phyloP scores from a whole-genome alignment of 106 monocot genomes.

The Vanilla planifolia region DNA sequence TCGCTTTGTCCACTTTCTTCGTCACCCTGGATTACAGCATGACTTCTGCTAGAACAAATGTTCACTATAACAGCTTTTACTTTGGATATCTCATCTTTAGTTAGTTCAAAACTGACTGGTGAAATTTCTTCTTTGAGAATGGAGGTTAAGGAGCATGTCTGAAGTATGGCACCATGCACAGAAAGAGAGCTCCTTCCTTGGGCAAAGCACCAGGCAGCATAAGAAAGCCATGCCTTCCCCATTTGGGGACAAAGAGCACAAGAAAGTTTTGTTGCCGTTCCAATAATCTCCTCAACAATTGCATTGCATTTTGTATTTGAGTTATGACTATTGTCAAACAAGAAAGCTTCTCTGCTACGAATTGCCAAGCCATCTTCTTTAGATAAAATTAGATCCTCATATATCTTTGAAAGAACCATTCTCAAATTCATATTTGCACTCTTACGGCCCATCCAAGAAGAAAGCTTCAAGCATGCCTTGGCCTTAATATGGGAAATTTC shows the following conservation, averaged over 20 bases:
- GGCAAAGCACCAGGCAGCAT: conserved; percentile 94
- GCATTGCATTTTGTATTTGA: conserved; percentile 23
- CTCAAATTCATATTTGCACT: conserved; percentile 24
- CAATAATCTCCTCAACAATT: conserved; percentile 67
- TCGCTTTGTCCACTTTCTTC: conserved; percentile 14
- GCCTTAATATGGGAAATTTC: conserved; percentile 43
- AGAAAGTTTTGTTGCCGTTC: conserved; percentile 53
- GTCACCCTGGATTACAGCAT: conserved; percentile 8
- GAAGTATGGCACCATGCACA: conserved; percentile 27
- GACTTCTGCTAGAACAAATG: conserved; percentile 23
- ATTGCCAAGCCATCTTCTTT: conserved; percentile 12
- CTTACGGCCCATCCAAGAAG: conserved; percentile 61
- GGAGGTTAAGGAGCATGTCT: conserved; percentile 50
- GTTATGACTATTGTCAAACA: conserved; percentile 6
- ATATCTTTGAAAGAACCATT: conserved; percentile 52
- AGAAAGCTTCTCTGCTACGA: neutral
- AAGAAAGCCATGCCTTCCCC: conserved; percentile 91
- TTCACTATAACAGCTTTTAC: conserved; percentile 40
- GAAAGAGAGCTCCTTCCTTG: conserved; percentile 58
- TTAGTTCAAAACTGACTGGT: conserved; percentile 47
- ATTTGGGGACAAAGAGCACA: conserved; percentile 59
- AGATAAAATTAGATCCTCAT: conserved; percentile 35
- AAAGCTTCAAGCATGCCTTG: conserved; percentile 88
- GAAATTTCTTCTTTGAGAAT: conserved; percentile 54
- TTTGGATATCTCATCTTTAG: conserved; percentile 60